Base-by-base conservation (phyloP, 805 yeast species). In the Metahyphopichia silvanorum region DNA sequence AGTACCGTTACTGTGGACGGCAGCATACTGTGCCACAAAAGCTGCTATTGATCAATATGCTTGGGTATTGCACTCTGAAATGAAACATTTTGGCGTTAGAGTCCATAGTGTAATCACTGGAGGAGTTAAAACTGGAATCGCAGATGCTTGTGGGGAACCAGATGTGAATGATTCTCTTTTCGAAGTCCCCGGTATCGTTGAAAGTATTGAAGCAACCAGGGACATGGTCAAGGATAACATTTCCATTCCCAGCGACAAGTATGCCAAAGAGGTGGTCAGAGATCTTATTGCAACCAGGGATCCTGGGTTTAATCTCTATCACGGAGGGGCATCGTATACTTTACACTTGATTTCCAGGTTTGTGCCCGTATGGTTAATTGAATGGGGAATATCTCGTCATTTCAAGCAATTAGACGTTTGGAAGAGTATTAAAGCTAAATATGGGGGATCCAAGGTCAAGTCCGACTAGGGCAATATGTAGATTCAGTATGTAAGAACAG, bases 91-190 rank as follows among this genome's bases (percentile, higher is more conserved):
- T 31, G 71, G 65, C 1, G 69, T 67, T 21, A 49, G 51, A 32
- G 69, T 65, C 3, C 55, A 64, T 29, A 51, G 59, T 38, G 55
- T 66, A 6, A 46, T 59, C 19, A 60, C 71, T 3, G 74, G 74
- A 3, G 62, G 60, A 9, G 69, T 68, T 8, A 47, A 55, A 14
- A 60, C 70, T 2, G 60, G 47, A 9, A 57, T 65, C 19, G 45
- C 46, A 12, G 61, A 56, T 30, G 16, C 29, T 1, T 18, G 17
- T 7, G 26, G 19, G 6, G 25, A 24, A 4, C n/a, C 26, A 10
- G 25, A 39, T 12, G 24, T 40, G 5, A 30, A 36, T 1, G 46
- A 42, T 7, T 46, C 54, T 2, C 30, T 32, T 9, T 55, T 43
- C 30, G 43, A 48, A 25, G 60, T 55, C 3, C 47, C 42, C 11